Evolutionary conservation across 2,329 filamentous ascomycete genomes (phyloP).

Genomic region (Drechslerella dactyloides): DNA sequence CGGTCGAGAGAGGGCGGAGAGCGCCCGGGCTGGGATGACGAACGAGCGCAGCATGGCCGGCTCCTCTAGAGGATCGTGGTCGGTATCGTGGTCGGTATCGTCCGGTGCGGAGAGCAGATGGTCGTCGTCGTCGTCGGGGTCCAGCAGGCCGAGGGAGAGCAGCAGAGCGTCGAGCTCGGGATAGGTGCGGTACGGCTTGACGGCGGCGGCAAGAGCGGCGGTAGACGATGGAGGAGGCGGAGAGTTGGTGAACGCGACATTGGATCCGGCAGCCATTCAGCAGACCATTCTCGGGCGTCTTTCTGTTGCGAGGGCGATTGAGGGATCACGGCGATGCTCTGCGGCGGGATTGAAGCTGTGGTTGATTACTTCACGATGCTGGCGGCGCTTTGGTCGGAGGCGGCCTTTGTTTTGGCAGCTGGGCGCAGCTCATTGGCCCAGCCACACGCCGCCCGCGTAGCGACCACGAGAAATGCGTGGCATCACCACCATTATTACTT

Average conservation of each 20-base stretch:
- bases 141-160: constrained; percentile 31
- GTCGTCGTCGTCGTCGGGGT: constrained; percentile 11
- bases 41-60: constrained; percentile 42
- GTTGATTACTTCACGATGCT: background rate
- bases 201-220: background rate
- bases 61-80: background rate
- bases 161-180: constrained; percentile 32
- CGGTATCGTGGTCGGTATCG: background rate
- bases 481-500: too few species aligned
- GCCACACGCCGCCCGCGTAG: background rate
- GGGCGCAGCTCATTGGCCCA: background rate
- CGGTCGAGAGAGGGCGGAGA: constrained; percentile 43
- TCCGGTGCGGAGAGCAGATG: constrained; percentile 5
- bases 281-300: constrained; percentile 33
- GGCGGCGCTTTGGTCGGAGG: background rate
- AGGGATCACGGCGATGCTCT: background rate
- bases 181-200: constrained; percentile 34
- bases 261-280: constrained; percentile 50
- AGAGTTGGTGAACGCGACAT: constrained; percentile 45
- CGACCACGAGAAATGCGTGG: too few species aligned
- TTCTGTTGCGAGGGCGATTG: background rate
- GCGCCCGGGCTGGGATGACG: constrained; percentile 30
- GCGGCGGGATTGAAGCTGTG: background rate
- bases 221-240: constrained; percentile 6
- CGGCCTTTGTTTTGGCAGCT: background rate